Evolutionary conservation across 805 yeast genomes (phyloP).

Genomic region (Teunomyces pallodes): DNA sequence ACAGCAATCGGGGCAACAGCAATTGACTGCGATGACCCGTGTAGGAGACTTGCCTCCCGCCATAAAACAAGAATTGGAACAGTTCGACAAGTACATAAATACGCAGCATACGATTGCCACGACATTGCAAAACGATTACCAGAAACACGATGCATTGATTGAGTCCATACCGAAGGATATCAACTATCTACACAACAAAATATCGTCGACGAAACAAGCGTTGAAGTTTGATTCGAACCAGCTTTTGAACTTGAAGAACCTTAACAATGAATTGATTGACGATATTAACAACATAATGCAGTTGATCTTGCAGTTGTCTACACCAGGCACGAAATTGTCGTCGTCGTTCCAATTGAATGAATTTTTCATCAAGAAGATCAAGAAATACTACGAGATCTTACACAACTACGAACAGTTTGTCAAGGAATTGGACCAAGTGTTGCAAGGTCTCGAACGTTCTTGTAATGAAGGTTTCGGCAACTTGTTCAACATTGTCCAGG

Average conservation of each 20-base stretch:
- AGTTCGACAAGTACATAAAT: slow-evolving; percentile 68
- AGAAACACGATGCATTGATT: slow-evolving; percentile 62
- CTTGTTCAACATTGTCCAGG: slow-evolving; percentile 49
- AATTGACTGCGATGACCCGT: slow-evolving; percentile 69
- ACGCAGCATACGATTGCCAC: slow-evolving; percentile 73
- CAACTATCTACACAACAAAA: slow-evolving; percentile 57
- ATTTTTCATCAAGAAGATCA: slow-evolving; percentile 52
- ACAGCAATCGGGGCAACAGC: slow-evolving; percentile 43
- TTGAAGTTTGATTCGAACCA: slow-evolving; percentile 45
- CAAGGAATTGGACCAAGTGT: slow-evolving; percentile 55
- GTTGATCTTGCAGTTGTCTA: slow-evolving; percentile 48
- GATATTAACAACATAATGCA: slow-evolving; percentile 55
- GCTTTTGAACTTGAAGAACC: slow-evolving; percentile 29
- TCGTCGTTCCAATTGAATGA: slow-evolving; percentile 54
- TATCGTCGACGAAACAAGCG: slow-evolving; percentile 65
- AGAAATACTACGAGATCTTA: slow-evolving; percentile 46
- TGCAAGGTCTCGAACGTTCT: slow-evolving; percentile 40
- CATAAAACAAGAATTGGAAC: slow-evolving; percentile 65
- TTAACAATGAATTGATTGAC: slow-evolving; percentile 41
- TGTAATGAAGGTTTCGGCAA: slow-evolving; percentile 41
- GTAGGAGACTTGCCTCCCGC: slow-evolving; percentile 72
- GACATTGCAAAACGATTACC: slow-evolving; percentile 57
- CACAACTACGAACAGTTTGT: slow-evolving; percentile 61
- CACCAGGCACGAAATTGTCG: slow-evolving; percentile 57
- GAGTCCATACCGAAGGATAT: slow-evolving; percentile 74